These are phyloP conservation scores for Pseudopyrenochaeta lycopersici DNA, from an alignment of 2,329 filamentous ascomycete genomes.

Conservation along the genomic window DNA sequence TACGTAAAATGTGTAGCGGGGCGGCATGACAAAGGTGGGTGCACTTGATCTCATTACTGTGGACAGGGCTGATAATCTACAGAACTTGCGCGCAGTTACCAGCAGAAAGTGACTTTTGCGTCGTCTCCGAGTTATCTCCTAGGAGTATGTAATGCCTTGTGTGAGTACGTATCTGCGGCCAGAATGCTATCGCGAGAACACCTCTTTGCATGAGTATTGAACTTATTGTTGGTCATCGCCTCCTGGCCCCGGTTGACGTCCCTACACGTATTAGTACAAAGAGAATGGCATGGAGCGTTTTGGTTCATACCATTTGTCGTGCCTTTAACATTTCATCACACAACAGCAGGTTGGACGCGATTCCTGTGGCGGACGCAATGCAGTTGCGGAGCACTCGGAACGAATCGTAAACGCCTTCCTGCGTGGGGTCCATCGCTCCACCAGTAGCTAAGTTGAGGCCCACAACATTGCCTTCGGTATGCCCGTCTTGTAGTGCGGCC, in stretches of 20 bases:
- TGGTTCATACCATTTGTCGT: slow-evolving; percentile 78
- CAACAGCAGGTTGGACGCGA: slow-evolving; percentile 91
- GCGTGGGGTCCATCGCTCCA: slow-evolving; percentile 92
- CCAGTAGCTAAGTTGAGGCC: slow-evolving; percentile 88
- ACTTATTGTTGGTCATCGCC: slow-evolving; percentile 20
- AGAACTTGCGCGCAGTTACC: slow-evolving; percentile 6
- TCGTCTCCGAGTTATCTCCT: neutral
- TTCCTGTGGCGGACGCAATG: slow-evolving; percentile 91
- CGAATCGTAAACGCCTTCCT: slow-evolving; percentile 93
- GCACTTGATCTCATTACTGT: slow-evolving; percentile 11
- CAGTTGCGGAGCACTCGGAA: slow-evolving; percentile 95
- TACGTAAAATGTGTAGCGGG: too few relatives aligned
- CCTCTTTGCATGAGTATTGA: neutral
- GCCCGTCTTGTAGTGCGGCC: slow-evolving; percentile 85
- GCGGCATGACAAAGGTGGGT: neutral
- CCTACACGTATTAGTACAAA: slow-evolving; percentile 25
- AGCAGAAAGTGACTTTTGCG: too few relatives aligned
- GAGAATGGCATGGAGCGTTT: neutral
- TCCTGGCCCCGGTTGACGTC: slow-evolving; percentile 41
- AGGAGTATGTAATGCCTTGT: neutral
- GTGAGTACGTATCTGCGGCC: neutral
- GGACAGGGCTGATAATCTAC: slow-evolving; percentile 7
- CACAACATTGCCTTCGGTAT: slow-evolving; percentile 82
- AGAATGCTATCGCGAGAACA: neutral
- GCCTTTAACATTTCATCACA: slow-evolving; percentile 98